Evolutionary conservation across 495 filamentous ascomycete genomes (phyloP).

Genomic region (Jackrogersella multiformis): DNA sequence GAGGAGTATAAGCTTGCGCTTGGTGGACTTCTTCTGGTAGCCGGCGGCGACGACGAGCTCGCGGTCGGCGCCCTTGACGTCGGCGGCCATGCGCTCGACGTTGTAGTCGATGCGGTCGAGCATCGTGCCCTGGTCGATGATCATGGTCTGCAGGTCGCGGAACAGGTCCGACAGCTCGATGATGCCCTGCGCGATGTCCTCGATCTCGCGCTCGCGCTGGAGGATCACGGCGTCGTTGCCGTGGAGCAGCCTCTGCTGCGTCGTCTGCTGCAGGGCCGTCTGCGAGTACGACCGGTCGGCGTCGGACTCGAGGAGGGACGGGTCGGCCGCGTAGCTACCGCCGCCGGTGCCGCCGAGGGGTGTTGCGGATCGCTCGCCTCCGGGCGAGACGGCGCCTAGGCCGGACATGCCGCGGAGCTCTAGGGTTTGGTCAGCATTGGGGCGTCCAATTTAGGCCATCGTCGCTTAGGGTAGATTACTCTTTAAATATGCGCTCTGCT

Average conservation of each 20-base stretch:
- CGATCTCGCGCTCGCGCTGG: constrained; percentile 96
- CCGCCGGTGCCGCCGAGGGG: constrained; percentile 59
- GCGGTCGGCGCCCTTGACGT: constrained; percentile 91
- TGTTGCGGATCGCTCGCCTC: constrained; percentile 65
- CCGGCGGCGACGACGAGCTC: constrained; percentile 84
- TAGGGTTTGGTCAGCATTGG: constrained; percentile 46
- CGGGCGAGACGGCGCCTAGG: constrained; percentile 49
- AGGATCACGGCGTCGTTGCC: constrained; percentile 86
- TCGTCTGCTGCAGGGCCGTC: constrained; percentile 78
- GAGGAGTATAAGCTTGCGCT: constrained; percentile 89
- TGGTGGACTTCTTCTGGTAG: constrained; percentile 89
- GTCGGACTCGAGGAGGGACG: constrained; percentile 87
- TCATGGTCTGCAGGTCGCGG: constrained; percentile 93
- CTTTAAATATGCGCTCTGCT: constrained; percentile 94
- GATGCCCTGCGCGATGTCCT: constrained; percentile 96
- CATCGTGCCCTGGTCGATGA: constrained; percentile 98
- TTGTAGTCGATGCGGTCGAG: constrained; percentile 98
- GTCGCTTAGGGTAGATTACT: constrained; percentile 60
- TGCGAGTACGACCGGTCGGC: constrained; percentile 93
- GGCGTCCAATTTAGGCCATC: neutral
- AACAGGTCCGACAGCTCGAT: constrained; percentile 97
- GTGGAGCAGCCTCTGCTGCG: constrained; percentile 69
- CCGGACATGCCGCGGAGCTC: constrained; percentile 81
- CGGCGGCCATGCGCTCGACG: constrained; percentile 87
- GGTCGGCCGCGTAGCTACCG: constrained; percentile 74